Conservation (phyloP, 768 basidiomycete species). For the Lentinula sp. region DNA sequence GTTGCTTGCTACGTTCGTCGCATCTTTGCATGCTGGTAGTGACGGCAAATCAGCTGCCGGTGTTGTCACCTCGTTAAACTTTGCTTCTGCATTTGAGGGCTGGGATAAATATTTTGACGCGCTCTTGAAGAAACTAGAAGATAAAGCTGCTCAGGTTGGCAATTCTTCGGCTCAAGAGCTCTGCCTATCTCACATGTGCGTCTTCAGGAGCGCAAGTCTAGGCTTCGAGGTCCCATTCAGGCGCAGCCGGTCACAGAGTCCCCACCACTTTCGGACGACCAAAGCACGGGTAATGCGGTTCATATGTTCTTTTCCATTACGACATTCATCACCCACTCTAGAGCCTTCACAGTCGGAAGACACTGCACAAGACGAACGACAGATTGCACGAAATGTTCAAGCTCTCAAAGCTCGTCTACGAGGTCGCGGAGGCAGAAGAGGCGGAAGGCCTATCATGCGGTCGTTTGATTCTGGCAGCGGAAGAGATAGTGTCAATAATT, state of each 20-base stretch:
- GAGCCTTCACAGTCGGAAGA: constrained; percentile 46
- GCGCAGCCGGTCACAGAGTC: constrained; percentile 26
- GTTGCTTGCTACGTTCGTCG: constrained; percentile 76
- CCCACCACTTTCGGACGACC: constrained; percentile 56
- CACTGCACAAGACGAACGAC: constrained; percentile 68
- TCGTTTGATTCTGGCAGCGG: constrained; percentile 45
- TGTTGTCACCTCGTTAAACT: constrained; percentile 51
- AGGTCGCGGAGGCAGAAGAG: constrained; percentile 60
- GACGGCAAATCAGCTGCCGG: constrained; percentile 34
- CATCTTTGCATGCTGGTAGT: constrained; percentile 67
- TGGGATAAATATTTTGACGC: constrained; percentile 84
- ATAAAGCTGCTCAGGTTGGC: constrained; percentile 64
- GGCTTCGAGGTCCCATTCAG: constrained; percentile 40
- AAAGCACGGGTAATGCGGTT: constrained; percentile 44
- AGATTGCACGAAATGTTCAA: constrained; percentile 89
- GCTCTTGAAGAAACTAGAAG: constrained; percentile 66
- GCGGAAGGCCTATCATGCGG: constrained; percentile 41
- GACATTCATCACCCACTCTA: constrained; percentile 14
- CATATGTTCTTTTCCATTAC: neutral
- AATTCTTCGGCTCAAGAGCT: neutral
- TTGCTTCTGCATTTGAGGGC: constrained; percentile 61
- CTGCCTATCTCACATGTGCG: constrained; percentile 1
- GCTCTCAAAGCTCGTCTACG: constrained; percentile 83
- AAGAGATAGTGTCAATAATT: constrained; percentile 54
- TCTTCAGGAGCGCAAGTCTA: constrained; percentile 64